These are phyloP conservation scores for Atractiella rhizophila DNA, from an alignment of 768 basidiomycete genomes.

Conservation along the genomic window DNA sequence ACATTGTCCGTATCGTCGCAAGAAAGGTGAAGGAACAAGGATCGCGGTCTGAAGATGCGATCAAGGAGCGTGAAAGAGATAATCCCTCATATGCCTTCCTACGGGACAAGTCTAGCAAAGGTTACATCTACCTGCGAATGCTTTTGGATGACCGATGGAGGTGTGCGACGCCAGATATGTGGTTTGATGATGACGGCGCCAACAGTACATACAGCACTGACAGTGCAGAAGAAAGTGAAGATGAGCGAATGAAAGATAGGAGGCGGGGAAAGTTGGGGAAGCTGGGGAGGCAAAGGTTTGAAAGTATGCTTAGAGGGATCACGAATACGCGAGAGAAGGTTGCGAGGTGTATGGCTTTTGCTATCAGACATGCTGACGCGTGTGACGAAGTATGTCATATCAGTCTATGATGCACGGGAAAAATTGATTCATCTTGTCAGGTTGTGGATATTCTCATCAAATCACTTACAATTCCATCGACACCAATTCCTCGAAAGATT, in stretches of 20 bases:
- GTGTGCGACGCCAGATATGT: slow-evolving; percentile 22
- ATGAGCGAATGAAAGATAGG: slow-evolving; percentile 19
- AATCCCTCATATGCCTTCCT: slow-evolving; percentile 98
- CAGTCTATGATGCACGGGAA: too few relatives aligned
- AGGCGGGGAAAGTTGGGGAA: slow-evolving; percentile 43
- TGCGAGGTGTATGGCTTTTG: slow-evolving; percentile 89
- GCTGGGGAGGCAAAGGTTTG: slow-evolving; percentile 57
- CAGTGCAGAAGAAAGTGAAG: slow-evolving; percentile 77
- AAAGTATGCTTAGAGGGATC: slow-evolving; percentile 65
- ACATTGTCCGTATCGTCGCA: slow-evolving; percentile 65
- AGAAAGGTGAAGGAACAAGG: slow-evolving; percentile 56
- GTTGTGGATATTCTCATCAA: slow-evolving; percentile 71
- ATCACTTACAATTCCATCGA: slow-evolving; percentile 68
- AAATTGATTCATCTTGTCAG: slow-evolving; percentile 31
- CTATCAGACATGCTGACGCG: slow-evolving; percentile 84
- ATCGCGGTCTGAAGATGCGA: slow-evolving; percentile 76
- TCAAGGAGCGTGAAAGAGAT: slow-evolving; percentile 78
- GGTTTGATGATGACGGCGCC: too few relatives aligned
- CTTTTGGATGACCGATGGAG: slow-evolving; percentile 22
- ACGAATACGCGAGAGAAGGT: slow-evolving; percentile 70
- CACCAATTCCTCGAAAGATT: slow-evolving; percentile 89
- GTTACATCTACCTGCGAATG: slow-evolving; percentile 19
- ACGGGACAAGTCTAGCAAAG: slow-evolving; percentile 21
- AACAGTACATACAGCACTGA: too few relatives aligned
- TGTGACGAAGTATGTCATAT: slow-evolving; percentile 46